phyloP scores from a whole-genome alignment of 2,329 filamentous ascomycete genomes.

The Lachnellula subtilissima region DNA sequence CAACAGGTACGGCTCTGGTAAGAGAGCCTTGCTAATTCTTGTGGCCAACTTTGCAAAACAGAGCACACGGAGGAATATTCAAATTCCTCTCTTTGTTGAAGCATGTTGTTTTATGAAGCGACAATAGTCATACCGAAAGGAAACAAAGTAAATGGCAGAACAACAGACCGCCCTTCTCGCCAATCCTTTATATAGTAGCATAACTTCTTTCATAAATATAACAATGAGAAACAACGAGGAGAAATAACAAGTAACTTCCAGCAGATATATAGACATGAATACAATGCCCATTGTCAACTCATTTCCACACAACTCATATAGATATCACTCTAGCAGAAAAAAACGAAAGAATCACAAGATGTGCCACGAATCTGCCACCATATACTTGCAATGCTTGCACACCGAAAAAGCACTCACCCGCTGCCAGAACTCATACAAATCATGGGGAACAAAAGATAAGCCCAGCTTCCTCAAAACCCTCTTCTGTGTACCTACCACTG shows the following conservation, averaged over 20 bases:
- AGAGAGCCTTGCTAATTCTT: too few species aligned
- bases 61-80: too few species aligned
- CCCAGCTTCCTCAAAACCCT: neutral
- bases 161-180: neutral
- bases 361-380: neutral
- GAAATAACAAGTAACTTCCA: neutral
- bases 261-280: neutral
- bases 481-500: neutral
- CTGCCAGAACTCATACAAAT: neutral
- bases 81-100: too few species aligned
- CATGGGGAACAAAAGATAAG: neutral
- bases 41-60: too few species aligned
- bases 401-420: neutral
- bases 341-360: neutral
- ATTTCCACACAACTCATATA: neutral
- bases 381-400: neutral
- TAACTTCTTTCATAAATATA: neutral
- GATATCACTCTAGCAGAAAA: too few species aligned
- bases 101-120: too few species aligned
- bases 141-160: neutral
- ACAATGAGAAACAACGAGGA: neutral
- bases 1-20: too few species aligned
- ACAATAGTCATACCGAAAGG: neutral
- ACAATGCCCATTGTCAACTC: neutral
- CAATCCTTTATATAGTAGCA: neutral